These are phyloP conservation scores for Colletotrichum kahawae DNA, from an alignment of 2,329 filamentous ascomycete genomes.

Conservation along the genomic window DNA sequence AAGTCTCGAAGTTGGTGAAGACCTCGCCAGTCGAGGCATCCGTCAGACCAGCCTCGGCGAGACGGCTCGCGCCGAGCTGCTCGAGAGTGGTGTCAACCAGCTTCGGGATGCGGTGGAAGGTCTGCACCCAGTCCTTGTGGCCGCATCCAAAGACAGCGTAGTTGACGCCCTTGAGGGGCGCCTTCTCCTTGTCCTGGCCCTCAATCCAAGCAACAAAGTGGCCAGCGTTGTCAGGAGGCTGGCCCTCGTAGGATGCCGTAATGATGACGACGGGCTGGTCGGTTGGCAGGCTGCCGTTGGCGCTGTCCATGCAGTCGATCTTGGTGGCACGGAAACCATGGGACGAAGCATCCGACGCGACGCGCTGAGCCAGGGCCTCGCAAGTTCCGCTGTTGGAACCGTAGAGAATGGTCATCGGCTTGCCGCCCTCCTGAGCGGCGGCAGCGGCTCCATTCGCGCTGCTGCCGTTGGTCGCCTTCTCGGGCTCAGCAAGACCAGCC, in stretches of 20 bases:
- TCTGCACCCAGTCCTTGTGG: slow-evolving; percentile 59
- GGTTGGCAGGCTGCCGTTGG: slow-evolving; percentile 59
- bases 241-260: slow-evolving; percentile 72
- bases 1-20: slow-evolving; percentile 70
- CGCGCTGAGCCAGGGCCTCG: slow-evolving; percentile 65
- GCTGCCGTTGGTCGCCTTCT: background rate
- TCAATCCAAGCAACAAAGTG: slow-evolving; percentile 70
- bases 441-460: background rate
- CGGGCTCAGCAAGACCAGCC: slow-evolving; percentile 30
- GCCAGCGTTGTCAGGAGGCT: slow-evolving; percentile 71
- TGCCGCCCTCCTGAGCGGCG: slow-evolving; percentile 23
- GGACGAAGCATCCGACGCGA: slow-evolving; percentile 58
- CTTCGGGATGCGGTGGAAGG: slow-evolving; percentile 72
- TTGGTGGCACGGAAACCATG: slow-evolving; percentile 60
- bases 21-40: slow-evolving; percentile 71
- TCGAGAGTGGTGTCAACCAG: slow-evolving; percentile 61
- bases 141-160: slow-evolving; percentile 73
- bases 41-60: slow-evolving; percentile 54
- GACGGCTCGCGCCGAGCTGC: slow-evolving; percentile 37
- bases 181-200: slow-evolving; percentile 45
- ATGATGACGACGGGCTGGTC: slow-evolving; percentile 66
- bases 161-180: slow-evolving; percentile 53
- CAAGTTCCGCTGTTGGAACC: slow-evolving; percentile 75
- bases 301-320: slow-evolving; percentile 61
- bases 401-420: slow-evolving; percentile 65